A percentile compares a stretch with the other conserved stretches of the same genome.
phyloP scores from a whole-genome alignment of 768 basidiomycete genomes.

The Lactifluus hygrophoroides region DNA sequence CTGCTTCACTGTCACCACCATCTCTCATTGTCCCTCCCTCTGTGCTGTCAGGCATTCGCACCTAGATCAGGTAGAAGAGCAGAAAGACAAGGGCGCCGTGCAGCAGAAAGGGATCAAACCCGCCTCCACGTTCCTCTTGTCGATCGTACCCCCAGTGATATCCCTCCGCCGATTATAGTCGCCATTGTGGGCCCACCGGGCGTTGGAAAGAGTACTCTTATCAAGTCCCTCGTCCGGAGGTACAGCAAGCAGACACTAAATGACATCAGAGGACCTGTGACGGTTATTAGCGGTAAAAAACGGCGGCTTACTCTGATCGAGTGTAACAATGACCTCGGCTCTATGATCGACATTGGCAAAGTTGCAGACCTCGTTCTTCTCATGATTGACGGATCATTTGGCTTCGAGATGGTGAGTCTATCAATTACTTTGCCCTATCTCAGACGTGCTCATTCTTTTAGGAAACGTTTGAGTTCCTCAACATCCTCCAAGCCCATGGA shows the following conservation, averaged over 20 bases:
- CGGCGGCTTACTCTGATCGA: constrained; percentile 92
- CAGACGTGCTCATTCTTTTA: constrained; percentile 26
- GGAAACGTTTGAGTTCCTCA: constrained; percentile 99
- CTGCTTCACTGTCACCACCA: background rate
- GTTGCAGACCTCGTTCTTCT: constrained; percentile 92
- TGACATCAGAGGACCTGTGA: constrained; percentile 88
- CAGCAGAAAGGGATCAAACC: constrained; percentile 89
- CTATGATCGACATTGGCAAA: constrained; percentile 98
- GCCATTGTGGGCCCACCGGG: constrained; percentile 95
- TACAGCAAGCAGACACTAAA: constrained; percentile 91
- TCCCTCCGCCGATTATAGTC: constrained; percentile 88
- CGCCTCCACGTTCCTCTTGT: constrained; percentile 94
- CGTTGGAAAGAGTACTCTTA: constrained; percentile 91
- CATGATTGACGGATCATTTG: constrained; percentile 97
- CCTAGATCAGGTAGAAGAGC: constrained; percentile 85
- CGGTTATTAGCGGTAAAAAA: constrained; percentile 89
- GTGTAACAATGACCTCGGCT: constrained; percentile 95
- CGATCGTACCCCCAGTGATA: constrained; percentile 84
- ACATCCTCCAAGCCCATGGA: constrained; percentile 92
- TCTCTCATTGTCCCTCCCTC: background rate
- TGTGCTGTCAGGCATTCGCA: constrained; percentile 67
- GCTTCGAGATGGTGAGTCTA: constrained; percentile 88
- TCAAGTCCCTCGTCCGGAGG: constrained; percentile 83
- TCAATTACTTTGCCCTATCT: background rate
- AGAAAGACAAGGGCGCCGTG: constrained; percentile 81